phyloP scores from a whole-genome alignment of 192 early-diverging fungal species.

The Phycomyces blakesleeanus region DNA sequence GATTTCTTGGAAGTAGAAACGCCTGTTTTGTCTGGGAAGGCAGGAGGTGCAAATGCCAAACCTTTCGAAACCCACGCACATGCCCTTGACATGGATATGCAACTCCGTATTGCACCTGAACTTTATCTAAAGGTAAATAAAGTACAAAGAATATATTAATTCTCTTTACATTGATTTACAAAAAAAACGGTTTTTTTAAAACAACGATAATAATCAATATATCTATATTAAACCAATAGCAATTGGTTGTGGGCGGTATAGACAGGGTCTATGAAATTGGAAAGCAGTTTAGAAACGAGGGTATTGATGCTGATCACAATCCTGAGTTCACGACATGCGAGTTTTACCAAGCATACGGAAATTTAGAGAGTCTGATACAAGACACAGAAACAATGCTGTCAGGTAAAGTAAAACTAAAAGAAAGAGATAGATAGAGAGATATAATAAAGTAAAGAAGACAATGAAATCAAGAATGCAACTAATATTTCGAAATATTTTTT shows the following conservation, averaged over 20 bases:
- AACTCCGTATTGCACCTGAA: conserved; percentile 81
- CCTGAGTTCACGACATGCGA: conserved; percentile 92
- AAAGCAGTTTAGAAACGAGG: conserved; percentile 90
- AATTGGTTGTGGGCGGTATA: conserved; percentile 82
- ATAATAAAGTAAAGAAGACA: no score
- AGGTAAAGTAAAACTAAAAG: no score
- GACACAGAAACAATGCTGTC: conserved; percentile 68
- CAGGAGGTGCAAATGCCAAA: conserved; percentile 78
- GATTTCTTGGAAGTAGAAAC: conserved; percentile 85
- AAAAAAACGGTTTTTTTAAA: no score
- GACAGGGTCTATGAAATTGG: conserved; percentile 87
- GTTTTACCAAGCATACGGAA: conserved; percentile 79
- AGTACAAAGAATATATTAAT: not conserved
- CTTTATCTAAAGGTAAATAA: conserved; percentile 69
- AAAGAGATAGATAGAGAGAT: no score
- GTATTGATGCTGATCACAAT: conserved; percentile 83
- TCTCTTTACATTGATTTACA: not conserved
- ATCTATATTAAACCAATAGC: conserved; percentile 30
- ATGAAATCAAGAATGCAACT: no score
- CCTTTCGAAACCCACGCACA: conserved; percentile 72
- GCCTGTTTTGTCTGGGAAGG: conserved; percentile 66
- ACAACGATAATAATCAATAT: no score
- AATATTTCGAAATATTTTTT: no score
- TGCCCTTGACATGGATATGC: conserved; percentile 64
- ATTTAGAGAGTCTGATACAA: conserved; percentile 62